These are phyloP conservation scores for Noccaea caerulescens DNA, from an alignment of 345 rosid species.

Conservation along the genomic window DNA sequence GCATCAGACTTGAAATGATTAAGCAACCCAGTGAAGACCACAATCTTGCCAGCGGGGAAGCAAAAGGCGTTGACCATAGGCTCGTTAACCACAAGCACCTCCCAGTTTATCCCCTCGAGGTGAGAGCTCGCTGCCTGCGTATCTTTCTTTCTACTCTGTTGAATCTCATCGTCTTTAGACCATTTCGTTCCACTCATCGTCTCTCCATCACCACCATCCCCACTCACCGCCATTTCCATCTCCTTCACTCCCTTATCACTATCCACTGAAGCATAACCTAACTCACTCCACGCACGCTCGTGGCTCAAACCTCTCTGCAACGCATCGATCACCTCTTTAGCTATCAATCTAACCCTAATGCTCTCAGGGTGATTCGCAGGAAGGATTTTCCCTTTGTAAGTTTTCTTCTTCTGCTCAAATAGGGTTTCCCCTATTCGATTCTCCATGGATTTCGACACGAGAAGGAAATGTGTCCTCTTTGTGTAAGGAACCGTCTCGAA, in stretches of 20 bases:
- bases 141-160: slow-evolving; percentile 69
- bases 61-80: slow-evolving; percentile 82
- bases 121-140: slow-evolving; percentile 57
- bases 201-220: too few species aligned
- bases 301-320: slow-evolving; percentile 79
- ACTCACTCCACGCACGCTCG: slow-evolving; percentile 73
- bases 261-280: slow-evolving; percentile 68
- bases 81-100: slow-evolving; percentile 81
- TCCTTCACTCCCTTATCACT: slow-evolving; percentile 49
- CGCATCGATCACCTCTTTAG: slow-evolving; percentile 73
- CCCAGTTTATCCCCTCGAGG: slow-evolving; percentile 88
- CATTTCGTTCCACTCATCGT: slow-evolving; percentile 51
- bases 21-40: slow-evolving; percentile 84
- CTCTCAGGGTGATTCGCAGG: slow-evolving; percentile 90
- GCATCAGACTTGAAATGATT: slow-evolving; percentile 73
- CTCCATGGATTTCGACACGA: too few species aligned
- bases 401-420: slow-evolving; percentile 61
- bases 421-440: too few species aligned
- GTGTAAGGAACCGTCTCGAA: too few species aligned
- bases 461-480: too few species aligned
- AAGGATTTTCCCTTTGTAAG: slow-evolving; percentile 69
- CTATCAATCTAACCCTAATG: slow-evolving; percentile 65
- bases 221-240: slow-evolving; percentile 45
- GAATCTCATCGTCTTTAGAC: slow-evolving; percentile 79
- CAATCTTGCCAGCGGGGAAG: slow-evolving; percentile 91